Evolutionary conservation across 108 stramenopile species (phyloP), one percentile per base, ranked within the genome.

Genomic region (Parmales sp.): DNA sequence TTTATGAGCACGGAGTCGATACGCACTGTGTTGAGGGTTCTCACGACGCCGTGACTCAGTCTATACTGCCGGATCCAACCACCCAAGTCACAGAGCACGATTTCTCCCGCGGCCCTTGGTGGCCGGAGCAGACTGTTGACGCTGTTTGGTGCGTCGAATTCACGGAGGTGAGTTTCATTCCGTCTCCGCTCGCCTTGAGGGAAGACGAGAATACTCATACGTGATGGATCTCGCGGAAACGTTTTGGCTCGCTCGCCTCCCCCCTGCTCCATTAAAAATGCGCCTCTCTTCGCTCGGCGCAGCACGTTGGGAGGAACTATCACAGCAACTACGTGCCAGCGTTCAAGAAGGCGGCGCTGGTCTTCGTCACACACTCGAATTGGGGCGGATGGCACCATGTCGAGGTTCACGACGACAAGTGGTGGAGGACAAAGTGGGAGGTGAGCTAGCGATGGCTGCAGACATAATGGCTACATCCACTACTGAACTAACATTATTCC

Each of bases 71-170:
- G 29, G 48, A 78, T 63, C 36, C 49, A 26, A 46, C 72, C 16
- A 83, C 66, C 26, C 49, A 45, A 9, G 75, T 85, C 29, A 67
- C 80, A n/a, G 74, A 82, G 64, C 69, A 74, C 36, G 73, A 74
- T 37, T 70, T 60, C 64, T 70, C 74, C 13, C 49, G 85, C 50
- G 90, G 90, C 43, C 90, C 90, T 28, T 92, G 86, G 86, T 92
- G 90, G 90, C 90, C 90, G 8, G 76, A 65, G 3, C 38, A 80
- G 3, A 89, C 88, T 0, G 83, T 85, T n/a, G 88, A 89, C 75
- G 86, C 85, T 3, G 88, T 75, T 1, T 92, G 88, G 88, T 73
- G 72, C 22, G 88, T 89, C 8, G 90, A 92, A 65, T 88, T 66
- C 63, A 26, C 39, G 20, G 74, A 75, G 11, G 13, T 60, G 25